Evolutionary conservation across 805 yeast genomes (phyloP).

Genomic region (Kodamaea nitidulidarum): DNA sequence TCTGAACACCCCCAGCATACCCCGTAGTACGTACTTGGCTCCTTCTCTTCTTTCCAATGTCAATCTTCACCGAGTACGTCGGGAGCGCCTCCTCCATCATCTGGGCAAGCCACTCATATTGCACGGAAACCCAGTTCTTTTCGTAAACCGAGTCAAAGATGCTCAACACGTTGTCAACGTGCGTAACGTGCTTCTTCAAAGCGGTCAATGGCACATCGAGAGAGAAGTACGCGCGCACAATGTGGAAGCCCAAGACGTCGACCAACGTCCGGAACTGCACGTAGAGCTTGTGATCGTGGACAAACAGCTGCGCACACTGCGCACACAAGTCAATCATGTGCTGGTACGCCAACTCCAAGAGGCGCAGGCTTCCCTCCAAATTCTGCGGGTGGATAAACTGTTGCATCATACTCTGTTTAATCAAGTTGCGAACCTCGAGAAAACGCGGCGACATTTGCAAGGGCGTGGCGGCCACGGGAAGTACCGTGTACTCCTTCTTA

Average conservation of each 20-base stretch:
- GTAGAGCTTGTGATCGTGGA: constrained; percentile 29
- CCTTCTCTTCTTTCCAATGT: constrained; percentile 1
- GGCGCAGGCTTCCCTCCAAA: constrained; percentile 25
- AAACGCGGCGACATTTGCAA: constrained; percentile 34
- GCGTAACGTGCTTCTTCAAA: constrained; percentile 60
- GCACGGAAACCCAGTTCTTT: constrained; percentile 55
- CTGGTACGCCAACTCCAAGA: constrained; percentile 34
- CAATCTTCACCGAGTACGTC: constrained; percentile 22
- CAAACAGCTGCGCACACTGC: constrained; percentile 13
- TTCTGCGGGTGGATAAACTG: constrained; percentile 33
- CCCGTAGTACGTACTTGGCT: constrained; percentile 10
- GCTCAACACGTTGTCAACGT: constrained; percentile 47
- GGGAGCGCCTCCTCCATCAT: constrained; percentile 47
- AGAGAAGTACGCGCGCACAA: constrained; percentile 57
- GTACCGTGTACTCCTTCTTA: constrained; percentile 35
- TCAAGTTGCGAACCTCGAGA: constrained; percentile 34
- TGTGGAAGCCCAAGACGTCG: constrained; percentile 61
- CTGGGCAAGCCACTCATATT: constrained; percentile 63
- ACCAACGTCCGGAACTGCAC: constrained; percentile 42
- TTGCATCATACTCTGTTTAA: constrained; percentile 33
- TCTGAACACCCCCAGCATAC: constrained; percentile 34
- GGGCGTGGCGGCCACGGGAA: constrained; percentile 22
- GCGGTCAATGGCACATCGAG: constrained; percentile 57
- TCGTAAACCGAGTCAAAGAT: constrained; percentile 21
- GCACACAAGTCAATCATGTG: constrained; percentile 23